Evolutionary conservation across 805 yeast genomes (phyloP), one percentile per base, ranked within the genome.

Genomic region (Hanseniaspora occidentalis): DNA sequence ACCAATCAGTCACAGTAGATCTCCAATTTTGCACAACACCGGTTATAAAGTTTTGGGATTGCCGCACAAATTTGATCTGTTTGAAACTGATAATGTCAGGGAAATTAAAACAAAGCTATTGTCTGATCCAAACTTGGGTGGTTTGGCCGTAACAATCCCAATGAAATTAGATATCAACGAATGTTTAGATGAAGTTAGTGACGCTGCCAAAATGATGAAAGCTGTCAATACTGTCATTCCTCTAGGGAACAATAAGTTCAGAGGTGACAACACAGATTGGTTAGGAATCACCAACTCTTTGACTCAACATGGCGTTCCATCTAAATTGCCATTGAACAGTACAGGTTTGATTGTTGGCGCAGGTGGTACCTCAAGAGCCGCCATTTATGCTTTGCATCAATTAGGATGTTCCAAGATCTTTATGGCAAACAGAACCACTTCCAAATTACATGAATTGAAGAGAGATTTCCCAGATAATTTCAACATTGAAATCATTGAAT

Each of bases 341-440:
- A 35, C 41, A 3, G 96, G 96, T 24, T 63, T 88, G 44, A 81
- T 92, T 35, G 67, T 92, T 47, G 99, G 99, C 39, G 96, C 95
- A 17, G 99, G 99, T 33, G 99, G 99, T 35, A 88, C 99, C 20
- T 79, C 96, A 1, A 73, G 96, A 53, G 96, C 98, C 33, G 97
- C 96, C 0, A 75, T 84, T 13, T 86, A 73, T 58, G 96, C 98
- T 1, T 68, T 92, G 48, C 73, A 76, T 54, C 54, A 74, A 45
- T 63, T 89, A 66, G 96, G 96, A 2, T 84, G 94, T 58, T 50
- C 63, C 18, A 75, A 68, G 49, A 83, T 89, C 44, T 85, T 77
- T 64, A 67, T 89, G 66, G 56, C 84, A 43, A 89, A 88, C 65
- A 76, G 97, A 58, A 85, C 95, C 1, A 57, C 64, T 1, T 63